A percentile compares a stretch with the other conserved stretches of the same genome.
These are phyloP conservation scores for Paxillus involutus DNA, from an alignment of 768 basidiomycete genomes.

Conservation along the genomic window DNA sequence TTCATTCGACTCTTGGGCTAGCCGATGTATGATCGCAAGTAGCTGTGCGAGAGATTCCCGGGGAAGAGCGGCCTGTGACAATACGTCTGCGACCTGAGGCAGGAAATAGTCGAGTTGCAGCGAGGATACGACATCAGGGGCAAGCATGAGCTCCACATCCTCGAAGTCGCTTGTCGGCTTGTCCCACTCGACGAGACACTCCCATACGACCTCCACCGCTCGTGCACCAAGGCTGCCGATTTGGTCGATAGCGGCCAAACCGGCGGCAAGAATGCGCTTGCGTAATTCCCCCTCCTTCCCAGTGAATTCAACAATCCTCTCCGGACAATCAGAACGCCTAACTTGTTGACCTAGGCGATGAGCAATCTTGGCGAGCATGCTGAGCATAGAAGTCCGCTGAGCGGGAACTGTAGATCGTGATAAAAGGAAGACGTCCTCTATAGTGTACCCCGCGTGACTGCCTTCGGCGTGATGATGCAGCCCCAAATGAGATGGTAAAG, in stretches of 20 bases:
- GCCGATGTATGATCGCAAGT: conserved; percentile 55
- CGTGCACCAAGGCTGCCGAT: conserved; percentile 64
- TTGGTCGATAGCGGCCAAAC: conserved; percentile 63
- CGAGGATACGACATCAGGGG: conserved; percentile 14
- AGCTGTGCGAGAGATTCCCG: conserved; percentile 54
- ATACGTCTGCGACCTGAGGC: conserved; percentile 45
- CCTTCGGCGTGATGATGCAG: conserved; percentile 88
- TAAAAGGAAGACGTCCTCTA: conserved; percentile 81
- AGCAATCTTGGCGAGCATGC: conserved; percentile 62
- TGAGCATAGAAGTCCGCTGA: conserved; percentile 82
- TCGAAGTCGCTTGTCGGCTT: conserved; percentile 23
- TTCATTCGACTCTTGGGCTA: conserved; percentile 58
- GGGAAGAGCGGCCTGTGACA: conserved; percentile 42
- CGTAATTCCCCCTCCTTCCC: conserved; percentile 46
- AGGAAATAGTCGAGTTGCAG: conserved; percentile 45
- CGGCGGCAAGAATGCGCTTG: conserved; percentile 64
- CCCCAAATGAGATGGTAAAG: conserved; percentile 80
- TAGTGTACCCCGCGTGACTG: conserved; percentile 79
- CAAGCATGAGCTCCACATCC: conserved; percentile 44
- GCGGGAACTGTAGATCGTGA: conserved; percentile 80
- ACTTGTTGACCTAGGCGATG: conserved; percentile 28
- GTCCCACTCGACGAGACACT: conserved; percentile 70
- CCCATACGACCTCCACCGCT: conserved; percentile 75
- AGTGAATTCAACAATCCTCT: conserved; percentile 9
- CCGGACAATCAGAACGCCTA: not conserved